phyloP scores from a whole-genome alignment of 192 early-diverging fungal genomes.

The Radiomyces spectabilis region DNA sequence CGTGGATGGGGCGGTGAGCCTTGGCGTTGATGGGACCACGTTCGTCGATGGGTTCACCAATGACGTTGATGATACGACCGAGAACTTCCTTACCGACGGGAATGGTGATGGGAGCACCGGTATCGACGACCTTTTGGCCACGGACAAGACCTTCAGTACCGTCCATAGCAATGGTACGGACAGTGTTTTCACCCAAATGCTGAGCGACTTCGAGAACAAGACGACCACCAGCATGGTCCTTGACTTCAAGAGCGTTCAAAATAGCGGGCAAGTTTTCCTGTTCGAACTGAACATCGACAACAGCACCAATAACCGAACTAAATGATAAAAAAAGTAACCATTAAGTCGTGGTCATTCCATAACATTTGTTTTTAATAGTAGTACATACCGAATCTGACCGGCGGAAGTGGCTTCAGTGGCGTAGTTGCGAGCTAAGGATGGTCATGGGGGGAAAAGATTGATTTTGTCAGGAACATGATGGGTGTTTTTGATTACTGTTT shows the following conservation, averaged over 20 bases:
- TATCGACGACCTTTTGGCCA: conserved; percentile 91
- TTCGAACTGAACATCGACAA: conserved; percentile 97
- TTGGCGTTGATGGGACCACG: conserved; percentile 93
- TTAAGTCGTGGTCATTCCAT: not conserved
- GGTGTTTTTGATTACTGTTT: not conserved
- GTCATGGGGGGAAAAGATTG: not conserved
- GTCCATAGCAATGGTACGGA: conserved; percentile 99
- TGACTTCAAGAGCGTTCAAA: conserved; percentile 94
- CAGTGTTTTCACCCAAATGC: conserved; percentile 97
- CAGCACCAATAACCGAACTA: conserved; percentile 86
- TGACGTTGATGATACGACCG: conserved; percentile 98
- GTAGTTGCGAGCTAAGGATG: conserved; percentile 38
- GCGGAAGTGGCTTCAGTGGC: conserved; percentile 51
- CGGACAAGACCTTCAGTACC: conserved; percentile 94
- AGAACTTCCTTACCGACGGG: conserved; percentile 93
- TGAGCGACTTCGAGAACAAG: conserved; percentile 94
- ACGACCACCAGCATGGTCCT: conserved; percentile 67
- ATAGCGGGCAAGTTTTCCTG: conserved; percentile 85
- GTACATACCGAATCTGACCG: conserved; percentile 71
- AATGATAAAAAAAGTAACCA: not conserved
- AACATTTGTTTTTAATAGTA: not conserved
- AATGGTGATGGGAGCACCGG: conserved; percentile 86
- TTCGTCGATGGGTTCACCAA: conserved; percentile 98
- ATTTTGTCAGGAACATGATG: not conserved
- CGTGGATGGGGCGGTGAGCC: conserved; percentile 83